A percentile compares a stretch with the other conserved stretches of the same genome.
These are phyloP conservation scores for Drechslerella coelobrocha DNA, from an alignment of 2,329 filamentous ascomycete genomes.

Conservation along the genomic window DNA sequence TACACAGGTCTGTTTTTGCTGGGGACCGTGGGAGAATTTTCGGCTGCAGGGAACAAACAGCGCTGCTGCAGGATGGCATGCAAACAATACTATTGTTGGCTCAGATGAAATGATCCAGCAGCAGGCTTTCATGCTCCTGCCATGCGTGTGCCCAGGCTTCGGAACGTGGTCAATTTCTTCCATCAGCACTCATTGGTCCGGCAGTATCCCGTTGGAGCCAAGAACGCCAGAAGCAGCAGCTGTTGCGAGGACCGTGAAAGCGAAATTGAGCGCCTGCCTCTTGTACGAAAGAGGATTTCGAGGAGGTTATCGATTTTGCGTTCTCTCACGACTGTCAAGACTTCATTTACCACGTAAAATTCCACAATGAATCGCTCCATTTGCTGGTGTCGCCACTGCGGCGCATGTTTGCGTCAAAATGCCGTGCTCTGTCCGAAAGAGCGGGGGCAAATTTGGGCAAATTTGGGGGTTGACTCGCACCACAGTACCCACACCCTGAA, in stretches of 20 bases:
- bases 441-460: too few species aligned
- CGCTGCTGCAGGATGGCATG: neutral
- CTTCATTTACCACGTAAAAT: too few species aligned
- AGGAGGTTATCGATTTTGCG: too few species aligned
- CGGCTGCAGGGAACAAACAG: neutral
- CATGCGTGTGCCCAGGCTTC: neutral
- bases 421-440: too few species aligned
- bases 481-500: too few species aligned
- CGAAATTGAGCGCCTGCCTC: neutral
- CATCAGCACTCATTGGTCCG: neutral
- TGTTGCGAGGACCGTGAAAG: neutral
- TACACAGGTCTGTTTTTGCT: neutral
- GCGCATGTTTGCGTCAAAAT: too few species aligned
- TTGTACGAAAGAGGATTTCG: neutral
- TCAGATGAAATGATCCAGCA: neutral
- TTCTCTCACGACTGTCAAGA: too few species aligned
- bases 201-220: neutral
- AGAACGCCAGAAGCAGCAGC: neutral
- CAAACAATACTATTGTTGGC: conserved; percentile 1
- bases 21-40: conserved; percentile 1
- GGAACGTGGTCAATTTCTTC: neutral
- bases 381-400: too few species aligned
- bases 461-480: too few species aligned
- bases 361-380: too few species aligned
- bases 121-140: neutral